These are phyloP conservation scores for Geosmithia morbida DNA, from an alignment of 2,329 filamentous ascomycete genomes.

Conservation along the genomic window DNA sequence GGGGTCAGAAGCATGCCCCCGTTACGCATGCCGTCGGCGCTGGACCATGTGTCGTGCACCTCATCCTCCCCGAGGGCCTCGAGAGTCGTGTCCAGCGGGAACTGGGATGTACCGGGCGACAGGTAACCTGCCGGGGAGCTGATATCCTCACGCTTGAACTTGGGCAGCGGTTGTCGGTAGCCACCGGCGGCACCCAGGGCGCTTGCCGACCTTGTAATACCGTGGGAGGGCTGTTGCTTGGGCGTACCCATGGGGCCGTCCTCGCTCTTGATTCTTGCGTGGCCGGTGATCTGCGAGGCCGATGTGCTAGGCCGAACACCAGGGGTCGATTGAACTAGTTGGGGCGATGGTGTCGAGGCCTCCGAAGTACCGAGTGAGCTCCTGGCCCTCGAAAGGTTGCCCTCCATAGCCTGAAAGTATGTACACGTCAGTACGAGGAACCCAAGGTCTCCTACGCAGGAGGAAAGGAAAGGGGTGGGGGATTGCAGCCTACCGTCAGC, in stretches of 20 bases:
- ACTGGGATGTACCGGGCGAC: conserved; percentile 19
- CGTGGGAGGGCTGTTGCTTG: conserved; percentile 11
- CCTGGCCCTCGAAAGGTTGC: conserved; percentile 69
- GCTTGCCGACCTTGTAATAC: conserved; percentile 44
- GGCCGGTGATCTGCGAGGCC: conserved; percentile 6
- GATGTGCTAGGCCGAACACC: conserved; percentile 8
- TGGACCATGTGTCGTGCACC: conserved; percentile 8
- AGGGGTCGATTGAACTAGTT: conserved; percentile 17
- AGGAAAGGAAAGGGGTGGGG: too few species aligned
- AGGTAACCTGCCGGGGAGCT: not conserved
- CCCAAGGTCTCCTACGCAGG: not conserved
- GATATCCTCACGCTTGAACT: conserved; percentile 9
- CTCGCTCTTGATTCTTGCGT: conserved; percentile 18
- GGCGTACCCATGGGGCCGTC: conserved; percentile 6
- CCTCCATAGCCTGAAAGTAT: conserved; percentile 67
- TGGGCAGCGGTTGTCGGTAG: conserved; percentile 33
- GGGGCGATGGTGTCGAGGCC: conserved; percentile 37
- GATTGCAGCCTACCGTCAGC: conserved; percentile 57
- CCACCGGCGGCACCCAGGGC: conserved; percentile 45
- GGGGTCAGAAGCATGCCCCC: conserved; percentile 27
- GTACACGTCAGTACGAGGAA: conserved; percentile 4
- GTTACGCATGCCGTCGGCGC: conserved; percentile 13
- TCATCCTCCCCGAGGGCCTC: conserved; percentile 42
- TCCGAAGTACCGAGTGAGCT: conserved; percentile 41
- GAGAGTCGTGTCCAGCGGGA: conserved; percentile 26